These are phyloP conservation scores for Barnettozyma botsteinii DNA, from an alignment of 805 yeast genomes.

Conservation along the genomic window DNA sequence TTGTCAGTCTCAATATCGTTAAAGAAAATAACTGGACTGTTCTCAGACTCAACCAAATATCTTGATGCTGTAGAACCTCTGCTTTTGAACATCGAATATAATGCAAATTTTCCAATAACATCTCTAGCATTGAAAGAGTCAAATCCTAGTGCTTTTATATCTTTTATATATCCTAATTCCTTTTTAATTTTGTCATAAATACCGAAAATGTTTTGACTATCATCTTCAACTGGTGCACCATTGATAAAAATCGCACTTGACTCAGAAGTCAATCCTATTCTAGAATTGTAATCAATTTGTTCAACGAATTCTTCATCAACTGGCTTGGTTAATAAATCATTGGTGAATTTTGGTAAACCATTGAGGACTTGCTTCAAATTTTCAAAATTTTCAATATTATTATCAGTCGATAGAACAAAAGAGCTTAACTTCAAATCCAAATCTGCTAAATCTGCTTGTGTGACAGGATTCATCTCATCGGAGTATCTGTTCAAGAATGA, in stretches of 20 bases:
- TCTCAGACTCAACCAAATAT: constrained; percentile 27
- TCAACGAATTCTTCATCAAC: constrained; percentile 24
- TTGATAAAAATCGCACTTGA: constrained; percentile 57
- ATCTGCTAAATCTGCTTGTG: constrained; percentile 28
- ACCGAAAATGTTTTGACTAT: constrained; percentile 38
- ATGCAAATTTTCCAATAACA: constrained; percentile 36
- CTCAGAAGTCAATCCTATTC: constrained; percentile 34
- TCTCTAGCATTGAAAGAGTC: constrained; percentile 29
- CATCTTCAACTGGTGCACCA: constrained; percentile 54
- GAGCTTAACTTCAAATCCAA: constrained; percentile 39
- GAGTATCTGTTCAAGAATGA: constrained; percentile 20
- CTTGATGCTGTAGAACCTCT: constrained; percentile 16
- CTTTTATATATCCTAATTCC: constrained; percentile 29
- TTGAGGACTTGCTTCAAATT: constrained; percentile 35
- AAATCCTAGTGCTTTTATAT: constrained; percentile 30
- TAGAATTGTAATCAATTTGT: constrained; percentile 28
- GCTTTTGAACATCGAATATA: constrained; percentile 20
- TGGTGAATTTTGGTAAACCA: constrained; percentile 52
- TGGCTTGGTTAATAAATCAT: constrained; percentile 21
- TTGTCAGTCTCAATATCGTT: constrained; percentile 70
- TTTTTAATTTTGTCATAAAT: constrained; percentile 34
- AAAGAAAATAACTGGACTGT: constrained; percentile 50
- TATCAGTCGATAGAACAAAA: constrained; percentile 18
- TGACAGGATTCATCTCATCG: constrained; percentile 29
- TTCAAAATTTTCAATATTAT: constrained; percentile 29